These are phyloP conservation scores for Penicillium alfredii DNA, from an alignment of 495 filamentous ascomycete genomes.

Conservation along the genomic window DNA sequence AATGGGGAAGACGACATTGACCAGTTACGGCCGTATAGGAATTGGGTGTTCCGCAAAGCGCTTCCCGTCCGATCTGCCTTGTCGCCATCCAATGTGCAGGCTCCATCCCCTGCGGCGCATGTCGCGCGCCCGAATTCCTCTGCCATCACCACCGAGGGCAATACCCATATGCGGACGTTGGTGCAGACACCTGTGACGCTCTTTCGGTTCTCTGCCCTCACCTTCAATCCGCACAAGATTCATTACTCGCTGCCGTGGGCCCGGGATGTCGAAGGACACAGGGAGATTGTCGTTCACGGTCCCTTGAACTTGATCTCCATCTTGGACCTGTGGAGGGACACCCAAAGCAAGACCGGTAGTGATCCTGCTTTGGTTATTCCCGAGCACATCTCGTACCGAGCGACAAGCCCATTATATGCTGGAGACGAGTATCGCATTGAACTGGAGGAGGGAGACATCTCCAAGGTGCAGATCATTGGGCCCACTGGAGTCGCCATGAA, in stretches of 20 bases:
- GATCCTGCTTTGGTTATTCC: conserved; percentile 28
- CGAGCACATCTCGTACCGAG: conserved; percentile 50
- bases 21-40: conserved; percentile 37
- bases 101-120: conserved; percentile 9
- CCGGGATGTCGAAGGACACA: conserved; percentile 53
- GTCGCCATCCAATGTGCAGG: conserved; percentile 7
- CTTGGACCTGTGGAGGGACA: conserved; percentile 59
- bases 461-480: conserved; percentile 36
- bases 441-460: conserved; percentile 29
- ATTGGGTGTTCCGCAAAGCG: conserved; percentile 55
- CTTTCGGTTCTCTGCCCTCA: conserved; percentile 67
- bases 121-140: conserved; percentile 20
- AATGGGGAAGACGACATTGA: no score
- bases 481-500: conserved; percentile 42
- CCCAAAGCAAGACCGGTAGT: conserved; percentile 2
- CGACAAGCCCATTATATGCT: conserved; percentile 55
- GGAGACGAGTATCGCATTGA: conserved; percentile 47
- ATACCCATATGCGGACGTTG: conserved; percentile 39
- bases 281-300: conserved; percentile 56
- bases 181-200: conserved; percentile 51
- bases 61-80: conserved; percentile 24
- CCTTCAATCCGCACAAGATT: conserved; percentile 69
- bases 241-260: conserved; percentile 61
- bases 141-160: conserved; percentile 20
- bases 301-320: conserved; percentile 60